A percentile compares a stretch with the other conserved stretches of the same genome.
Evolutionary conservation across 257 asterid genomes (phyloP).

Genomic region (Solanum boliviense): DNA sequence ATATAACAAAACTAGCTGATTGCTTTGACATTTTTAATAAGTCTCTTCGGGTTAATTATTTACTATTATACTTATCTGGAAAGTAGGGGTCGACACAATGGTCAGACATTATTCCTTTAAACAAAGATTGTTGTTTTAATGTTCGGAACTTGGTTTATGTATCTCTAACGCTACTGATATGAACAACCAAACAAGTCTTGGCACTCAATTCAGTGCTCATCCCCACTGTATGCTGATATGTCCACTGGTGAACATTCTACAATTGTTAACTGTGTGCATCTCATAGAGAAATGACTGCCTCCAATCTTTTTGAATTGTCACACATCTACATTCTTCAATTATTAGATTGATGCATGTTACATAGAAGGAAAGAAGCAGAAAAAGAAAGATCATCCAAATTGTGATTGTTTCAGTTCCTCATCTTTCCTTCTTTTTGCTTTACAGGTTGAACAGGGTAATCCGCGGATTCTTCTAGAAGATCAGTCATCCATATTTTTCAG

Average conservation of each 20-base stretch:
- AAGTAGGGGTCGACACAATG: not conserved
- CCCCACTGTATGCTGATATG: not conserved
- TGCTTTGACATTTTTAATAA: not conserved
- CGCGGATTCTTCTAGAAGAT: constrained; percentile 18
- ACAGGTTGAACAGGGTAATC: constrained; percentile 41
- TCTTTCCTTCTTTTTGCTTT: not conserved
- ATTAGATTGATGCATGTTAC: not conserved
- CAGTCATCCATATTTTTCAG: constrained; percentile 25
- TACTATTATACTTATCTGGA: not conserved
- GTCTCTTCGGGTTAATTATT: not conserved
- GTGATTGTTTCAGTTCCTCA: not conserved
- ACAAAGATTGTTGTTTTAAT: not conserved
- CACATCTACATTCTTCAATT: not conserved
- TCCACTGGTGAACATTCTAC: not conserved
- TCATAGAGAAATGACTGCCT: not conserved
- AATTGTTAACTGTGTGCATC: not conserved
- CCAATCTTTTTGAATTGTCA: not conserved
- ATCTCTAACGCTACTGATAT: not conserved
- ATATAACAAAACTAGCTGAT: not conserved
- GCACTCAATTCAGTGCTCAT: not conserved
- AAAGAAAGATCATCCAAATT: not conserved
- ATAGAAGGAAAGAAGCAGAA: not conserved
- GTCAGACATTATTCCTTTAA: not conserved
- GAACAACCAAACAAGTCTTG: not conserved
- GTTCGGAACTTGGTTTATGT: not conserved